Percentiles rank a stretch among this genome's conserved stretches.
Evolutionary conservation across 2,329 filamentous ascomycete species (phyloP).

Genomic region (Dichotomopilus funicola): DNA sequence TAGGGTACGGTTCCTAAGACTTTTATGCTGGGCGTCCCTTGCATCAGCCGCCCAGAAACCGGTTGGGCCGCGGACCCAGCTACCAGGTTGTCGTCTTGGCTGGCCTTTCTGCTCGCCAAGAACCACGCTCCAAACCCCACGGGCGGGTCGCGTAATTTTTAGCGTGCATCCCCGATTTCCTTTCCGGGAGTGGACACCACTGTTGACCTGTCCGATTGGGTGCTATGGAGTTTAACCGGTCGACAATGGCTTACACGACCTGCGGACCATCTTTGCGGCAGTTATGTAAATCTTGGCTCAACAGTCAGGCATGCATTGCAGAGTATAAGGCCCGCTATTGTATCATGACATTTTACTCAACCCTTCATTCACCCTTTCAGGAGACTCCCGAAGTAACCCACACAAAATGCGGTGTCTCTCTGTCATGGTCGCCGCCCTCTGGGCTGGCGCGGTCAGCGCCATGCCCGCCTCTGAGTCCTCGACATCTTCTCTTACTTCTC

Average conservation of each 20-base stretch:
- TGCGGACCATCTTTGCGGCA: neutral
- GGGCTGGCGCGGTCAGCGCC: neutral
- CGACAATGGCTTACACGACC: neutral
- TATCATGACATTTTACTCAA: neutral
- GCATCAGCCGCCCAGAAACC: neutral
- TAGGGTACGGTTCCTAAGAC: neutral
- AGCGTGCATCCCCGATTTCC: neutral
- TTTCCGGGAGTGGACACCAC: neutral
- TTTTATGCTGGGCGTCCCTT: neutral
- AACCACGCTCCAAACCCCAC: neutral
- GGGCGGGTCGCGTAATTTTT: neutral
- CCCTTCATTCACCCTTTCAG: neutral
- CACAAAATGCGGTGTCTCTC: neutral
- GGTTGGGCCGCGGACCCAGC: neutral
- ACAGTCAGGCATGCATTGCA: neutral
- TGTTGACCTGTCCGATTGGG: neutral
- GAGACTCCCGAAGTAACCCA: neutral
- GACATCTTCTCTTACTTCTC: neutral
- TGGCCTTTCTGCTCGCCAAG: neutral
- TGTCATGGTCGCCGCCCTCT: neutral
- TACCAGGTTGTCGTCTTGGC: neutral
- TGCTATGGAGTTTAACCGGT: neutral
- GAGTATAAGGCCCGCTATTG: neutral
- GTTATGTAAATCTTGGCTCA: neutral
- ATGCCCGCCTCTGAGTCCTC: neutral